These are phyloP conservation scores for Cicer bijugum DNA, from an alignment of 306 rosid genomes.

Conservation along the genomic window DNA sequence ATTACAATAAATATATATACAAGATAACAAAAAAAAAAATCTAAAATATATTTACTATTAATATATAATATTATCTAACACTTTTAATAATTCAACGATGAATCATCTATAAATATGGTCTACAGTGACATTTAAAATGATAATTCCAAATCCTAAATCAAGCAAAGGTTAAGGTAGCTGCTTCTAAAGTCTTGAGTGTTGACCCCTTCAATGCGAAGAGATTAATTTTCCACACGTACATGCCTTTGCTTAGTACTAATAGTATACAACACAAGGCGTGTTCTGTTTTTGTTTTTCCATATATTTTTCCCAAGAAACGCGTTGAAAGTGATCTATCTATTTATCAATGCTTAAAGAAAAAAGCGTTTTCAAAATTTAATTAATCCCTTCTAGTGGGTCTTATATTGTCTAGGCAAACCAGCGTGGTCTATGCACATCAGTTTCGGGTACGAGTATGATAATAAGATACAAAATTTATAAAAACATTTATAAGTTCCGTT, in stretches of 20 bases:
- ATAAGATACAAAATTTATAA: too few relatives aligned
- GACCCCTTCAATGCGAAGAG: constrained; percentile 40
- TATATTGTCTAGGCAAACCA: constrained; percentile 51
- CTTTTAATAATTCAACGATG: too few relatives aligned
- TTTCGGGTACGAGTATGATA: too few relatives aligned
- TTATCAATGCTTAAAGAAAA: constrained; percentile 1
- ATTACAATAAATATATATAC: too few relatives aligned
- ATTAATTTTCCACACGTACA: constrained; percentile 37
- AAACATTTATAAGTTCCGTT: too few relatives aligned
- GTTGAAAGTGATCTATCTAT: constrained; percentile 36
- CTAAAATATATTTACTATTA: too few relatives aligned
- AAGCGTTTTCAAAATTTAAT: neutral
- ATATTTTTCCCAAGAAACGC: constrained; percentile 32
- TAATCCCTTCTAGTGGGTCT: neutral
- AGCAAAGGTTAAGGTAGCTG: neutral
- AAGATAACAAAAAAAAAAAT: too few relatives aligned
- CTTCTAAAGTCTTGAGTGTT: constrained; percentile 30
- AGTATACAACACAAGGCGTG: constrained; percentile 21
- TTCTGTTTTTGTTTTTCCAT: neutral
- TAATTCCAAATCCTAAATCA: neutral
- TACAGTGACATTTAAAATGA: neutral
- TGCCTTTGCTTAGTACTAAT: neutral
- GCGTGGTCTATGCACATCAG: constrained; percentile 45
- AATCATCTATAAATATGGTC: too few relatives aligned
- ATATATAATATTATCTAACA: too few relatives aligned